phyloP scores from a whole-genome alignment of 768 basidiomycete species.

The Kondoa malvinella region DNA sequence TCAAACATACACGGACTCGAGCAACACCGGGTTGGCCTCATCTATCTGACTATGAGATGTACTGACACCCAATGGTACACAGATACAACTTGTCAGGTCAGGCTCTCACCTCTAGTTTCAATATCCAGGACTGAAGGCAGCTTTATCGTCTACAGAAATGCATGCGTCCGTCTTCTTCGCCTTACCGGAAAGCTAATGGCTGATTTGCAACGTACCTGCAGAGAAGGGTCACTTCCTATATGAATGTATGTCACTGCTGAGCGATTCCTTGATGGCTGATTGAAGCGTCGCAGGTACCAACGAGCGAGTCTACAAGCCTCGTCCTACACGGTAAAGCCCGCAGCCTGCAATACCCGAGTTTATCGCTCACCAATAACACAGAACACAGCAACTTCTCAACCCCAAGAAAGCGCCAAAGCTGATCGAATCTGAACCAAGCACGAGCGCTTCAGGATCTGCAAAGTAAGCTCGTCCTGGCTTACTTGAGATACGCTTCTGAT shows the following conservation, averaged over 20 bases:
- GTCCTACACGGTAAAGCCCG: too few species aligned
- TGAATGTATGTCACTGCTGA: background rate
- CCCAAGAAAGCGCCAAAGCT: slow-evolving; percentile 9
- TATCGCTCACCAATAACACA: too few species aligned
- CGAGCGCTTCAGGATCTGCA: background rate
- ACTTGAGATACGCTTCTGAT: background rate
- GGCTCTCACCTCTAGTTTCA: background rate
- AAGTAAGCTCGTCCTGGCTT: background rate
- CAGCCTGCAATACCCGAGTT: too few species aligned
- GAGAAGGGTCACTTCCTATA: background rate
- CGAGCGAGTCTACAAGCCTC: background rate
- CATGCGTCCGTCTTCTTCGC: too few species aligned
- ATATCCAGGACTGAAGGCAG: too few species aligned
- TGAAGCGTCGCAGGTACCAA: background rate
- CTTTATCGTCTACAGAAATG: too few species aligned
- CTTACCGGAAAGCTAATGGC: too few species aligned
- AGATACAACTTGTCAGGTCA: background rate
- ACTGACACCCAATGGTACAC: too few species aligned
- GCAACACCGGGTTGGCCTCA: background rate
- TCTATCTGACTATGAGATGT: too few species aligned
- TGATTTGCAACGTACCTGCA: too few species aligned
- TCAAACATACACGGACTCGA: background rate
- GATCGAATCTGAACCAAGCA: background rate
- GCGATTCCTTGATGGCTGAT: background rate
- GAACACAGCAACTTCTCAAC: slow-evolving; percentile 7